Evolutionary conservation across 2,329 filamentous ascomycete genomes (phyloP).

Genomic region (Grosmannia clavigera): DNA sequence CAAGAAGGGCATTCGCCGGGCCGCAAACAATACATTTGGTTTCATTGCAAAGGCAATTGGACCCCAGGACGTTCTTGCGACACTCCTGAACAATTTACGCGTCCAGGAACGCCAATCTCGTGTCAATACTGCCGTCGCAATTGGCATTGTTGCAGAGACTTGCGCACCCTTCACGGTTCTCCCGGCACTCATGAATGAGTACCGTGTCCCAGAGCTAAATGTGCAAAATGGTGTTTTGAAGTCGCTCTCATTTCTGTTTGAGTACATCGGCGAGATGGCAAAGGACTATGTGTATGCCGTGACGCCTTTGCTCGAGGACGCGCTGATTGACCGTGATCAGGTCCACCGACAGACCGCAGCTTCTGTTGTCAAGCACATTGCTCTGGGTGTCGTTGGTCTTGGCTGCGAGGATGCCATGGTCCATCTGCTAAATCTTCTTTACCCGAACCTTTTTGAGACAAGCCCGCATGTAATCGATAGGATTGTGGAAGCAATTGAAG

Average conservation of each 20-base stretch:
- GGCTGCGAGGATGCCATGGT: conserved; percentile 98
- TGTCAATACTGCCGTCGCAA: conserved; percentile 96
- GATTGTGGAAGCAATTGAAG: conserved; percentile 94
- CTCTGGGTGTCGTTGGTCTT: conserved; percentile 89
- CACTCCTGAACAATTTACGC: conserved; percentile 87
- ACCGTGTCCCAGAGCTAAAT: conserved; percentile 94
- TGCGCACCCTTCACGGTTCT: conserved; percentile 97
- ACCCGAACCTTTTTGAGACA: conserved; percentile 95
- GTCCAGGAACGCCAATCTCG: conserved; percentile 97
- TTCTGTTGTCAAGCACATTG: conserved; percentile 94
- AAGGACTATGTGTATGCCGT: conserved; percentile 99
- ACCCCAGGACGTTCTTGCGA: conserved; percentile 91
- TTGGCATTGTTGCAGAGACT: conserved; percentile 96
- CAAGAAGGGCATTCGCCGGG: conserved; percentile 97
- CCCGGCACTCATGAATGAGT: conserved; percentile 99
- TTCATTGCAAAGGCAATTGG: conserved; percentile 99
- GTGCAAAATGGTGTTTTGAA: conserved; percentile 98
- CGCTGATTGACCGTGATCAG: conserved; percentile 93
- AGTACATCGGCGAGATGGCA: conserved; percentile 99
- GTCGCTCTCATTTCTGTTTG: conserved; percentile 90
- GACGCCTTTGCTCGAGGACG: conserved; percentile 88
- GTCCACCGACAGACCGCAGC: conserved; percentile 96
- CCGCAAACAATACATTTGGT: conserved; percentile 98
- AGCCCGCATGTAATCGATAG: conserved; percentile 97
- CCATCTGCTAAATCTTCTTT: conserved; percentile 88